Percentiles rank a stretch among this genome's conserved stretches.
Conservation (phyloP, 2,329 filamentous ascomycete species). For the Phialocephala subalpina region DNA sequence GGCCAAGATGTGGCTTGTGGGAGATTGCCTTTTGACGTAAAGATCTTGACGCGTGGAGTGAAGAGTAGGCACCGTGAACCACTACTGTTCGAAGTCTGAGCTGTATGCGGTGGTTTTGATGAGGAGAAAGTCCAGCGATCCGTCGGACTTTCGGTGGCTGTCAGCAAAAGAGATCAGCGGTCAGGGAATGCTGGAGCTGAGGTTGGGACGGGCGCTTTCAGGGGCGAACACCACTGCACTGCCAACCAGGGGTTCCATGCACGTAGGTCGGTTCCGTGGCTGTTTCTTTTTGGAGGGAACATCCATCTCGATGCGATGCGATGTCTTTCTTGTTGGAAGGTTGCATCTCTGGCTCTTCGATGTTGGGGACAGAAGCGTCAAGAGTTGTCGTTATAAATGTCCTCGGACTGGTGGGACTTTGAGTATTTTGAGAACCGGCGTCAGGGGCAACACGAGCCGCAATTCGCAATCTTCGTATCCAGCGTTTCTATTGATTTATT, state of each 20-base stretch:
- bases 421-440: neutral
- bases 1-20: neutral
- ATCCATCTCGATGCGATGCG: neutral
- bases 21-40: constrained; percentile 8
- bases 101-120: neutral
- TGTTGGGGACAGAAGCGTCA: neutral
- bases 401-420: neutral
- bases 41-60: neutral
- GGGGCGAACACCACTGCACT: neutral
- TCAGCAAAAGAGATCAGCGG: constrained; percentile 1
- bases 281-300: constrained; percentile 3
- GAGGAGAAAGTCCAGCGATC: neutral
- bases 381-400: neutral
- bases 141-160: neutral
- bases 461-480: constrained; percentile 1
- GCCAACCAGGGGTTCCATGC: constrained; percentile 5
- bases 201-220: neutral
- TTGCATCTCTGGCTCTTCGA: neutral
- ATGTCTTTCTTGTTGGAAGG: neutral
- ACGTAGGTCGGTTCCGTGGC: constrained; percentile 9
- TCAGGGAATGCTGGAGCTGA: constrained; percentile 4
- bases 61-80: too few relatives aligned
- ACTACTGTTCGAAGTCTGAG: neutral
- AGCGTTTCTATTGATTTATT: neutral
- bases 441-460: constrained; percentile 1